Evolutionary conservation across 495 filamentous ascomycete genomes (phyloP), one percentile per base, ranked within the genome.

Genomic region (Mytilinidion resinicola): DNA sequence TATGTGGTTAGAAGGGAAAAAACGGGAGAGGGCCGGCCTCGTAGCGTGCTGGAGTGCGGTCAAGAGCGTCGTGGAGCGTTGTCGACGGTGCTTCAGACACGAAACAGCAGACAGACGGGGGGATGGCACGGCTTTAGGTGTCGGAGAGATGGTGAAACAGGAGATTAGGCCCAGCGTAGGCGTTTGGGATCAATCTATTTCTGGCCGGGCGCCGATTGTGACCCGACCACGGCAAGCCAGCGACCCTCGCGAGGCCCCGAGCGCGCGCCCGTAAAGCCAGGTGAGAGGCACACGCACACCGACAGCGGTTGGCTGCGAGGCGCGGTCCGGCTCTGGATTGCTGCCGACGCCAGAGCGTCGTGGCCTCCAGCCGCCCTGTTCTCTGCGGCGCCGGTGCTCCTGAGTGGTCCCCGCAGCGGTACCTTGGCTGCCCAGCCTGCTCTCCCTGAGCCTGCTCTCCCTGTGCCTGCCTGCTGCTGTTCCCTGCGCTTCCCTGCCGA

Each of bases 11-110:
- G 56, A 67, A 63, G 53, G 46, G 53, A 67, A 69, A 69, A 67
- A 69, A 69, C 53, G 67, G 53, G 62, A 60, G 67, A 69, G 67
- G 66, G 64, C 67, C 67, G 59, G 67, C 67, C 67, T 69, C 67
- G 48, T 30, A 6, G 2, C 3, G 25, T 30, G 25, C 25, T 30
- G 53, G 55, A 59, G 52, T 37, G 12, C 60, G 52, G 56, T 53
- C 52, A 41, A 59, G 53, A 17, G 55, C 25, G 50, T 55, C 46
- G 47, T 50, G 56, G 50, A 57, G 57, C 61, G 52, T 59, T 58
- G 55, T 56, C 14, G 57, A 47, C 56, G 59, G 56, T 53, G 60
- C 57, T 59, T 57, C 56, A 50, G 46, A 61, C 56, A 61, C 62
- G 65, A 61, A 65, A 61, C 64, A 50, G 53, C 44, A 58, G 41